Conservation (phyloP, 2,329 filamentous ascomycete genomes). For the Plectosphaerella sp. region DNA sequence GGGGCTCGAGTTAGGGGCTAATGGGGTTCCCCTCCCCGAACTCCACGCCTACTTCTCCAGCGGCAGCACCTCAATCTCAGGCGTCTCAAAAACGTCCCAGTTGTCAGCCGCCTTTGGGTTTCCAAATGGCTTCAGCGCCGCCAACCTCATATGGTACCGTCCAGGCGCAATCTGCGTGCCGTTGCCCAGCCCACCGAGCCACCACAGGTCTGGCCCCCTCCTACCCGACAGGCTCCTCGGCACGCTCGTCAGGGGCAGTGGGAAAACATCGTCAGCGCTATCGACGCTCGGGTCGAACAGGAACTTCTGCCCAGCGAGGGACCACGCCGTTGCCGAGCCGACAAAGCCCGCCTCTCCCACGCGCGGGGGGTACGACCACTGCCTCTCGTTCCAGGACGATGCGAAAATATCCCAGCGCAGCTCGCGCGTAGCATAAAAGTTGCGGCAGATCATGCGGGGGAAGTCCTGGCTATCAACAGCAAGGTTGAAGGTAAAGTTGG, state of each 20-base stretch:
- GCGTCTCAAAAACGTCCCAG: constrained; percentile 14
- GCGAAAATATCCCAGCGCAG: constrained; percentile 5
- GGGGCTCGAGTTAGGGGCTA: too few species aligned
- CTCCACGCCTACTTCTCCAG: not conserved
- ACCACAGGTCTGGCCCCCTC: constrained; percentile 23
- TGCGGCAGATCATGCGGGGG: constrained; percentile 1
- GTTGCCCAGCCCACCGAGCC: constrained; percentile 37
- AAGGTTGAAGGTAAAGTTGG: constrained; percentile 11
- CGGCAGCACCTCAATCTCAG: not conserved
- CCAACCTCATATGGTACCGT: constrained; percentile 28
- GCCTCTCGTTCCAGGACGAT: not conserved
- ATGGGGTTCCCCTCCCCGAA: too few species aligned
- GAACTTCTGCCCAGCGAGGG: constrained; percentile 1
- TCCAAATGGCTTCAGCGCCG: constrained; percentile 20
- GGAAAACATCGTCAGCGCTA: not conserved
- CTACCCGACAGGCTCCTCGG: not conserved
- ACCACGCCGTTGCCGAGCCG: not conserved
- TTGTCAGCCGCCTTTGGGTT: constrained; percentile 9
- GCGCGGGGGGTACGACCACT: constrained; percentile 2
- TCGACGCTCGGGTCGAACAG: constrained; percentile 2
- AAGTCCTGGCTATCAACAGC: constrained; percentile 8
- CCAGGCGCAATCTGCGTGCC: constrained; percentile 34
- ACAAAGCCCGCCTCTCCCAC: constrained; percentile 5
- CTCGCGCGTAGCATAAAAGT: constrained; percentile 1
- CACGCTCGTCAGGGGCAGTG: not conserved